Base-by-base conservation (phyloP, 2,329 filamentous ascomycete genomes). In the Trichoderma koningii region DNA sequence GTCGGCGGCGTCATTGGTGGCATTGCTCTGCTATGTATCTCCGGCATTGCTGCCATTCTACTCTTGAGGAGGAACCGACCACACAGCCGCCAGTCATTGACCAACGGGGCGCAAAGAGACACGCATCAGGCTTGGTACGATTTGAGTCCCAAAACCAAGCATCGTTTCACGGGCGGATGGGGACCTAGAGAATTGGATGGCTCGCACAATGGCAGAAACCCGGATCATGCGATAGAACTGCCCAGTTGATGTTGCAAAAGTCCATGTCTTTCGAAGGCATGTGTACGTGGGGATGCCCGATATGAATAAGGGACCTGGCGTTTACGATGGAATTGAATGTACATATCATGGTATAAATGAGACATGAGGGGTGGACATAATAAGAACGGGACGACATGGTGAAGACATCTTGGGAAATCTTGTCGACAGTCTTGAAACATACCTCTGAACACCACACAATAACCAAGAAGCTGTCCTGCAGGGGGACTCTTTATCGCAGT, bases 1-100 rank as follows among this genome's bases (percentile, higher is more conserved):
- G 67, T 77, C 12, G 76, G 75, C 6, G 77, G 75, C 5, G 71
- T 74, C 2, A 63, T 78, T 14, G 76, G 75, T 7, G 74, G 75
- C 1, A 63, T 78, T 2, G 75, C 71, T 3, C 68, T 78, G 2
- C 17, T 79, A 2, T 76, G 76, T 64, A 69, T 71, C 19, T 75
- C 70, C 0, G 67, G 50, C 5, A 62, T 75, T n/a, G 67, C 61
- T 9, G 60, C 66, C 23, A 44, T 70, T n/a, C 67, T 66, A 19
- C 30, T 70, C 15, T 51, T 70, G n/a, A 64, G 68, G 12, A 62
- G 63, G 3, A 66, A 67, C 42, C 42, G 30, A 19, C n/a, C 50
- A 34, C 26, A 38, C 47, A 26, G 19, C 9, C 34, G 15, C 42
- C 50, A 41, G 21, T 45, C 50, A 19, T 41, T n/a, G 38, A 55